Conservation (phyloP, 1,284 basidiomycete genomes). For the Cutaneotrichosporon sp. region DNA sequence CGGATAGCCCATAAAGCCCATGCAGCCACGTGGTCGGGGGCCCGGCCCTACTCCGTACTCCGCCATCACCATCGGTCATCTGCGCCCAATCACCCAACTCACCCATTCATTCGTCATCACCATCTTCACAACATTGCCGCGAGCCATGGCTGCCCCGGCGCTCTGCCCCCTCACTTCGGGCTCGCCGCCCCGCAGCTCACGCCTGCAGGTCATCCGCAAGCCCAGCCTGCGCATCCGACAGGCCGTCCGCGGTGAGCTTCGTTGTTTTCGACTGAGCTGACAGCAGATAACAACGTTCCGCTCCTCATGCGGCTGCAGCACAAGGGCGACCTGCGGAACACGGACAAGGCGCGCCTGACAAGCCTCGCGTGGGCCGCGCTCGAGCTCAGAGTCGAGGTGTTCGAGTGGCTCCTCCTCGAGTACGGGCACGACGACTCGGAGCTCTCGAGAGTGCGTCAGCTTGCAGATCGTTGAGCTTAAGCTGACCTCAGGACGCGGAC, state of each 20-base stretch:
- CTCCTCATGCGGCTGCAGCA: slow-evolving; percentile 73
- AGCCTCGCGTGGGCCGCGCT: slow-evolving; percentile 85
- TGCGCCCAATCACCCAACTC: not conserved
- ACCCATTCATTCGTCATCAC: slow-evolving; percentile 5
- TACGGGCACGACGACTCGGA: slow-evolving; percentile 88
- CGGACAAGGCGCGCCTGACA: slow-evolving; percentile 71
- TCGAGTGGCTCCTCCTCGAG: slow-evolving; percentile 78
- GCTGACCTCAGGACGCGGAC: slow-evolving; percentile 68
- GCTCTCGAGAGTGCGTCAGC: slow-evolving; percentile 70
- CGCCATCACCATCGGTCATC: no score
- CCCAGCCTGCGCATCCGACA: slow-evolving; percentile 40
- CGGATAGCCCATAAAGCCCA: not conserved
- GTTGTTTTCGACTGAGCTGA: no score
- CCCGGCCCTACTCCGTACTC: not conserved
- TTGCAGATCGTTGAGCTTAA: slow-evolving; percentile 4
- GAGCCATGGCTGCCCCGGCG: slow-evolving; percentile 6
- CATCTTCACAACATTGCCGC: not conserved
- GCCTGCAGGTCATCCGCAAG: slow-evolving; percentile 38
- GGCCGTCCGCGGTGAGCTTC: slow-evolving; percentile 45
- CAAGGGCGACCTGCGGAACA: slow-evolving; percentile 78
- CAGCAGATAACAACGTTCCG: slow-evolving; percentile 90
- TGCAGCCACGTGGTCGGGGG: not conserved
- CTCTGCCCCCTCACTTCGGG: slow-evolving; percentile 8
- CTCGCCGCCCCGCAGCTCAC: slow-evolving; percentile 11
- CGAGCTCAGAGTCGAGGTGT: slow-evolving; percentile 80